A percentile compares a stretch with the other conserved stretches of the same genome.
phyloP scores from a whole-genome alignment of 1,284 basidiomycete species.

The Ceratobasidium sp. region DNA sequence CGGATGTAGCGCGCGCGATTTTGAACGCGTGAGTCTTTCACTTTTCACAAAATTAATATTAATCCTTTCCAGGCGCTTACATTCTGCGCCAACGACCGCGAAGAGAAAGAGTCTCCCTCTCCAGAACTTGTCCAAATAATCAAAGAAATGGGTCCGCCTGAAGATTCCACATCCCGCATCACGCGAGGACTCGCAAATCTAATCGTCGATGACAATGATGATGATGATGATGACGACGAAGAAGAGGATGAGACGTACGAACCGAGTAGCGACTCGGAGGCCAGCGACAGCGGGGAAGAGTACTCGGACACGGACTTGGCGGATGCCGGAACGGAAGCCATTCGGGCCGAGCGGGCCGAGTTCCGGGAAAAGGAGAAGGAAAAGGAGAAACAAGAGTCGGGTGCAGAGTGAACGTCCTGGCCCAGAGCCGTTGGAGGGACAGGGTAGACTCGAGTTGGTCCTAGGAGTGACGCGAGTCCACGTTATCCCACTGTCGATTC shows the following conservation, averaged over 20 bases:
- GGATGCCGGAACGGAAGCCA: neutral
- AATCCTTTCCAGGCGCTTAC: constrained; percentile 1
- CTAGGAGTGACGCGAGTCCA: too few species aligned
- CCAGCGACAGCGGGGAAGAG: constrained; percentile 23
- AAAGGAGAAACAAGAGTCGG: constrained; percentile 3
- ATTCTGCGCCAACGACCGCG: constrained; percentile 29
- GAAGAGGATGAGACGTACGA: constrained; percentile 16
- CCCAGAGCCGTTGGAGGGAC: neutral
- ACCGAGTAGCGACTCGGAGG: neutral
- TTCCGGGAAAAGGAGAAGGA: constrained; percentile 14
- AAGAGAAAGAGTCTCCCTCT: neutral
- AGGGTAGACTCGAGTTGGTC: too few species aligned
- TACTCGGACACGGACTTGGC: constrained; percentile 17
- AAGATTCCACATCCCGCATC: neutral
- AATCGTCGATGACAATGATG: neutral
- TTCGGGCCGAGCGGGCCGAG: constrained; percentile 22
- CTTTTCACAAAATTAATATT: neutral
- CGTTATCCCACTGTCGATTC: too few species aligned
- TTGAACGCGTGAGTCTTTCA: constrained; percentile 5
- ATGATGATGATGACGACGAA: constrained; percentile 1
- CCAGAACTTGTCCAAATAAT: neutral
- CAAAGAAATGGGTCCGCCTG: constrained; percentile 7
- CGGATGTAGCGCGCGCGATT: constrained; percentile 8
- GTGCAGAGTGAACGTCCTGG: constrained; percentile 1
- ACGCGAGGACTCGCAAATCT: neutral